Evolutionary conservation across 202 grass and related monocot species (phyloP).

Genomic region (Eragrostis tef): DNA sequence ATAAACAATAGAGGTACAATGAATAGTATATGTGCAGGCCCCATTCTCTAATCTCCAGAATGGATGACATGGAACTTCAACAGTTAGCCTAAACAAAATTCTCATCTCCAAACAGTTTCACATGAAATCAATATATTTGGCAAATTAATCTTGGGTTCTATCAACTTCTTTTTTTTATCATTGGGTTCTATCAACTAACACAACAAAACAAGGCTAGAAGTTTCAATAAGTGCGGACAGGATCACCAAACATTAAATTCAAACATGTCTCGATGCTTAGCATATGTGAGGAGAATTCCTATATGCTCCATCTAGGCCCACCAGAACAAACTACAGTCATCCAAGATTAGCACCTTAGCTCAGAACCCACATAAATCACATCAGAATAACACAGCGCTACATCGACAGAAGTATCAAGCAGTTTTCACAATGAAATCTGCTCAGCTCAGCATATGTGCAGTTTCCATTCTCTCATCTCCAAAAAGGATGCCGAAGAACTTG

Average conservation of each 20-base stretch:
- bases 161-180: too few species aligned
- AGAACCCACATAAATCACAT: too few species aligned
- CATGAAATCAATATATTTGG: constrained; percentile 3
- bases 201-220: not conserved
- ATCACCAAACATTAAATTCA: too few species aligned
- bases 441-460: too few species aligned
- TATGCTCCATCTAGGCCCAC: not conserved
- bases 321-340: not conserved
- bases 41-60: not conserved
- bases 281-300: not conserved
- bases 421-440: not conserved
- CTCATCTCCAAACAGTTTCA: not conserved
- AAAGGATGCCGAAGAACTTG: not conserved
- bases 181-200: not conserved
- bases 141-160: not conserved
- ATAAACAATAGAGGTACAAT: not conserved
- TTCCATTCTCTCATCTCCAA: not conserved
- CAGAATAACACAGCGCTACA: too few species aligned
- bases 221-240: too few species aligned
- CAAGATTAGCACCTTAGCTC: too few species aligned
- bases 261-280: not conserved
- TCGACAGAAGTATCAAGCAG: not conserved
- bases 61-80: not conserved
- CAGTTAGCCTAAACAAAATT: not conserved
- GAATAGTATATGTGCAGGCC: too few species aligned